Conservation (phyloP, 2,329 filamentous ascomycete species). For the Diaporthe citrichinensis region DNA sequence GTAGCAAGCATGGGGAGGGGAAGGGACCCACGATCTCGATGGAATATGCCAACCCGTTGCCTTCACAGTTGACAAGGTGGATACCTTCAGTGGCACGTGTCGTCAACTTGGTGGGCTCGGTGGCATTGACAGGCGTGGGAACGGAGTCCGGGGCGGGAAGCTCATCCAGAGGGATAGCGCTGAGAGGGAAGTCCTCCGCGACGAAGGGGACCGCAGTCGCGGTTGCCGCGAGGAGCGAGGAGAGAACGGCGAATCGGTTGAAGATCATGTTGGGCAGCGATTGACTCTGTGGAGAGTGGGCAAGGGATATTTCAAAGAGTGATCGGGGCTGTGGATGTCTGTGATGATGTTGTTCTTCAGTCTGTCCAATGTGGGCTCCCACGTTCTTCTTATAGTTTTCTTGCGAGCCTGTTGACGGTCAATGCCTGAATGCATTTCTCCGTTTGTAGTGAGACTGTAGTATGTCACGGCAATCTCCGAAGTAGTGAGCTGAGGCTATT, state of each 20-base stretch:
- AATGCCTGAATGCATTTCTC: no score
- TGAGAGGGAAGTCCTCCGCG: conserved; percentile 14
- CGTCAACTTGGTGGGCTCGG: not conserved
- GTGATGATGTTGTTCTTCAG: conserved; percentile 3
- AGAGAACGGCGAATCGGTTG: not conserved
- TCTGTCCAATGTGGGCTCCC: not conserved
- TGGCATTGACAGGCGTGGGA: conserved; percentile 1
- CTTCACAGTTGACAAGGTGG: conserved; percentile 6
- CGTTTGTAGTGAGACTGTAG: not conserved
- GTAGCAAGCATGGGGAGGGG: not conserved
- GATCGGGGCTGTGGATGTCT: conserved; percentile 2
- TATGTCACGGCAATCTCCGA: not conserved
- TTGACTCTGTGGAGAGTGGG: not conserved
- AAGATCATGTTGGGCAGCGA: conserved; percentile 3
- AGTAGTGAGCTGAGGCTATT: not conserved
- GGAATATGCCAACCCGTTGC: not conserved
- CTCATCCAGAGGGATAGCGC: not conserved
- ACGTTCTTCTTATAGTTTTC: not conserved
- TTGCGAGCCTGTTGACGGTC: no score
- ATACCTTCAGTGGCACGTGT: not conserved
- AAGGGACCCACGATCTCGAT: not conserved
- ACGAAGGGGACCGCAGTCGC: not conserved
- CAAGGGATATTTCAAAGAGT: not conserved
- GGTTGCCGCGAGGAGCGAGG: conserved; percentile 6
- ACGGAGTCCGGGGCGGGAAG: not conserved